These are phyloP conservation scores for Pinus taeda DNA, from an alignment of 75 land plant species.

Conservation along the genomic window DNA sequence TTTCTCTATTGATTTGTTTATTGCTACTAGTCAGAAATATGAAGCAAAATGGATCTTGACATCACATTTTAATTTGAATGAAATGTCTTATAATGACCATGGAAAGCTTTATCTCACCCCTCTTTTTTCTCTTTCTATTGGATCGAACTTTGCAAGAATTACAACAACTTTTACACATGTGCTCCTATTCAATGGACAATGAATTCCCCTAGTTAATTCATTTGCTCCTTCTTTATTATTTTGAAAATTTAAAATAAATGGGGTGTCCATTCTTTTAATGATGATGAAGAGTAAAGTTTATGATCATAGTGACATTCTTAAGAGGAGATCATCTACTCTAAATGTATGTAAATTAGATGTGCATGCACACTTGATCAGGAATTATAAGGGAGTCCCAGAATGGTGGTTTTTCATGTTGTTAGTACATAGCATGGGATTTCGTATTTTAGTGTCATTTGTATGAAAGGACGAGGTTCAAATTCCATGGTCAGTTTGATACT, in stretches of 20 bases:
- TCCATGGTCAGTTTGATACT: constrained; percentile 35
- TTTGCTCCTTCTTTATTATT: not conserved
- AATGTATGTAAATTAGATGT: constrained; percentile 12
- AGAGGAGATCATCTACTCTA: constrained; percentile 39
- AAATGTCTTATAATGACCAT: constrained; percentile 6
- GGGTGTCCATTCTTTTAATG: not conserved
- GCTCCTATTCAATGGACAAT: constrained; percentile 26
- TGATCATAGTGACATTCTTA: constrained; percentile 58
- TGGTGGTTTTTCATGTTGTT: constrained; percentile 24
- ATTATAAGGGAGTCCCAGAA: constrained; percentile 15
- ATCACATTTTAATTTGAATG: constrained; percentile 12
- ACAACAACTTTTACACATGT: constrained; percentile 29
- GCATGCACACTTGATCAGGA: constrained; percentile 25
- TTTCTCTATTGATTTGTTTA: constrained; percentile 22
- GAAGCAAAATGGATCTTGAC: constrained; percentile 8
- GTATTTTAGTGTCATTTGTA: constrained; percentile 24
- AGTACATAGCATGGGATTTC: not conserved
- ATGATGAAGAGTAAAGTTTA: not conserved
- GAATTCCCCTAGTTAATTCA: not conserved
- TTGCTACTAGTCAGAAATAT: constrained; percentile 6
- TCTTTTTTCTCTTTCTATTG: constrained; percentile 23
- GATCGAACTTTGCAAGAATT: constrained; percentile 25
- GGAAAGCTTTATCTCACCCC: constrained; percentile 19
- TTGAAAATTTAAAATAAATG: not conserved
- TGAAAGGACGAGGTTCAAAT: constrained; percentile 20